These are phyloP conservation scores for Chenopodium album DNA, from an alignment of 148 eudicot genomes.

Conservation along the genomic window DNA sequence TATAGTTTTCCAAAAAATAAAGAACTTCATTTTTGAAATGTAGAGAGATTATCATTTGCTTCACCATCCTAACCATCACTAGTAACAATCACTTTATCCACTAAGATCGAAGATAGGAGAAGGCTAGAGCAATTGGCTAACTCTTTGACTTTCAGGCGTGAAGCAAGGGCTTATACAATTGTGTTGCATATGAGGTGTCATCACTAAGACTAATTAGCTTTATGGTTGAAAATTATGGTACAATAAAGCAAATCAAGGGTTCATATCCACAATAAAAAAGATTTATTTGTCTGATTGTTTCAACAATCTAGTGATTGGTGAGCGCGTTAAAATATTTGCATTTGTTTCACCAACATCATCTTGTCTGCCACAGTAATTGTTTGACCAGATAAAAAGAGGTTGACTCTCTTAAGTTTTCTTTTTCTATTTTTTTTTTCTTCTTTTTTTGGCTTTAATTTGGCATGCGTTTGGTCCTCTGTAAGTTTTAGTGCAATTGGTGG, in stretches of 20 bases:
- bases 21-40: too few relatives aligned
- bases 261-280: not conserved
- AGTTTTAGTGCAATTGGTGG: not conserved
- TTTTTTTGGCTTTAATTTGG: not conserved
- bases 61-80: too few relatives aligned
- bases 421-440: not conserved
- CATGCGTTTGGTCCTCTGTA: constrained; percentile 4
- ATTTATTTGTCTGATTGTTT: not conserved
- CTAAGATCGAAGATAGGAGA: too few relatives aligned
- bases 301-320: too few relatives aligned
- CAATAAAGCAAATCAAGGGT: not conserved
- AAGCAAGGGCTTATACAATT: too few relatives aligned
- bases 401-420: not conserved
- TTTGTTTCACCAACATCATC: constrained; percentile 23
- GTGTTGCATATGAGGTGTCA: too few relatives aligned
- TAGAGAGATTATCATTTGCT: too few relatives aligned
- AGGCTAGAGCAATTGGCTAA: too few relatives aligned
- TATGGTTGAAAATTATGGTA: not conserved
- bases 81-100: too few relatives aligned
- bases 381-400: constrained; percentile 2
- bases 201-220: too few relatives aligned
- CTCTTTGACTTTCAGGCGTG: too few relatives aligned
- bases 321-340: not conserved
- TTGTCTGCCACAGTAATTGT: constrained; percentile 27
- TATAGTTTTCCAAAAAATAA: too few relatives aligned